Base-by-base conservation (phyloP, 2,329 filamentous ascomycete species). In the Talaromyces piceae region DNA sequence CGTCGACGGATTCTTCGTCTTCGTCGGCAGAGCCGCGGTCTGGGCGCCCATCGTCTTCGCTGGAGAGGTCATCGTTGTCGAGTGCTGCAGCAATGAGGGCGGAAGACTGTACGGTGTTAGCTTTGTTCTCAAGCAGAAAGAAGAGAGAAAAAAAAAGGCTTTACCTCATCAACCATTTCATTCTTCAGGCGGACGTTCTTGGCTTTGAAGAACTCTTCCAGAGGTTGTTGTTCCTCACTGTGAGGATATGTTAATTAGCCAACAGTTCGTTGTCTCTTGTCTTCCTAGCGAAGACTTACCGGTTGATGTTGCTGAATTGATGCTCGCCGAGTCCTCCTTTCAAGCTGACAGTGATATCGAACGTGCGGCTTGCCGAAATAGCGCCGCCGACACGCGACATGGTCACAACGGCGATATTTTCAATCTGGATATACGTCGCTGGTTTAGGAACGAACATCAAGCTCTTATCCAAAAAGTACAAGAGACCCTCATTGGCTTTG, bases 361-460 rank as follows among this genome's bases (percentile, higher is more conserved):
- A 98, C 2, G 93, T 98, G 52, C 93, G 88, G 59, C 91, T 87
- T 46, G 93, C 88, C 47, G 91, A 95, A 55, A 97, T 85, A 50
- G 91, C 91, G 54, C 93, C 93, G 55, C 90, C 90, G 41, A 98
- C 91, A 65, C 93, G 88, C 25, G 90, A 96, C 77, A 98, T 95
- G 30, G 90, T 96, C 57, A 98, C 86, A 47, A 87, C 88, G 47
- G 88, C 81, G 30, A 94, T 87, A 64, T 95, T 88, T 63, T 98
- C 93, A 72, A 95, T 94, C 54, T 88, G 87, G 54, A 98, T 91
- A 73, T 97, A 98, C 1, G 91, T 96, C 13, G 93, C 91, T 1
- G 93, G 93, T 74, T 98, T 98, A 27, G 93, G 93, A 13, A 98
- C 93, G 68, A 98, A 98, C 82, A 98, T 94, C 71, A 98, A 95